Conservation (phyloP, 495 filamentous ascomycete genomes). For the Aspergillus egyptiacus region DNA sequence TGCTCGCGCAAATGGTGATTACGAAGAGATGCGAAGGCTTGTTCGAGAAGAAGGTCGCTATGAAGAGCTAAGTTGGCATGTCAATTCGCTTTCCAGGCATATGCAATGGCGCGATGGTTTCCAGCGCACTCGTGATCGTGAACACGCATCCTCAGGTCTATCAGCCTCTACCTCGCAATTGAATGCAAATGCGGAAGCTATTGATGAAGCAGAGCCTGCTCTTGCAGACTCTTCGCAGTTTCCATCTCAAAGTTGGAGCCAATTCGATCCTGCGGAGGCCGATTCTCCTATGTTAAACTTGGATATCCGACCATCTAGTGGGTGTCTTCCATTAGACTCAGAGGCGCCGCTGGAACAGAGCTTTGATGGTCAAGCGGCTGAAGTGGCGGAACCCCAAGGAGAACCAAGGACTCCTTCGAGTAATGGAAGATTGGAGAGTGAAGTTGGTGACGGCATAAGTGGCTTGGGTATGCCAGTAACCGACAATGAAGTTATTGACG, state of each 20-base stretch:
- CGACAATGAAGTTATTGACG: not conserved
- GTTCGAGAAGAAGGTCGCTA: conserved; percentile 55
- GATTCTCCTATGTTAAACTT: not conserved
- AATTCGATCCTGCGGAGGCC: not conserved
- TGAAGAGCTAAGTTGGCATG: conserved; percentile 49
- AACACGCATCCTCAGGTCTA: not conserved
- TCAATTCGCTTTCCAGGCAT: conserved; percentile 31
- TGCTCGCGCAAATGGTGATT: conserved; percentile 51
- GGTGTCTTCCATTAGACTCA: not conserved
- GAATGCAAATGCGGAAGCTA: not conserved
- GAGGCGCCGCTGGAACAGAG: not conserved
- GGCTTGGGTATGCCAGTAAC: not conserved
- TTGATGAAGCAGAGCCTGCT: not conserved
- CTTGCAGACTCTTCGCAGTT: not conserved
- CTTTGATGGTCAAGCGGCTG: not conserved
- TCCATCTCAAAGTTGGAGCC: not conserved
- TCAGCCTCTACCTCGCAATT: not conserved
- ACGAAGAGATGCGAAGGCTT: conserved; percentile 52
- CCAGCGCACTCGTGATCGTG: not conserved
- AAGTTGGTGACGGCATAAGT: not conserved
- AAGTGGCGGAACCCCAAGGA: conserved; percentile 1
- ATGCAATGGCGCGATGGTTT: conserved; percentile 7
- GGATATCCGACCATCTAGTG: not conserved
- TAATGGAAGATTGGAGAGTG: not conserved
- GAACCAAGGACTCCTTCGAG: not conserved